Percentiles rank a stretch among this genome's conserved stretches.
phyloP scores from a whole-genome alignment of 805 yeast species.

The Candida xyloterini region DNA sequence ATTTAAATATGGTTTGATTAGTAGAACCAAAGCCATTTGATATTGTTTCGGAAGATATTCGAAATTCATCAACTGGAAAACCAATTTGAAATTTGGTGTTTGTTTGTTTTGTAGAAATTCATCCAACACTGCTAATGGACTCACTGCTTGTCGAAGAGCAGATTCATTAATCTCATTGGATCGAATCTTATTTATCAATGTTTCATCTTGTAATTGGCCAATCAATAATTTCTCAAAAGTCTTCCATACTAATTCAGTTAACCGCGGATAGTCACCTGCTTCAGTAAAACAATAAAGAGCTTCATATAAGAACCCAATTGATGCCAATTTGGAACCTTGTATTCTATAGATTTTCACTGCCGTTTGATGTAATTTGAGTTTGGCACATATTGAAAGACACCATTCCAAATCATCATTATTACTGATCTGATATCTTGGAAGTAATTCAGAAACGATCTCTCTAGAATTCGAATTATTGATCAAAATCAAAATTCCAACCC shows the following conservation, averaged over 20 bases:
- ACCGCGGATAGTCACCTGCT: conserved; percentile 55
- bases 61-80: conserved; percentile 44
- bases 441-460: conserved; percentile 49
- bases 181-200: conserved; percentile 29
- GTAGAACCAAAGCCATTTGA: conserved; percentile 47
- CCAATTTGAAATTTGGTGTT: conserved; percentile 23
- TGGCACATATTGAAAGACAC: conserved; percentile 71
- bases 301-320: conserved; percentile 43
- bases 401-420: conserved; percentile 79
- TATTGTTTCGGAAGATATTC: conserved; percentile 52
- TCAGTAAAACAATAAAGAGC: conserved; percentile 62
- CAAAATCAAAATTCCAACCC: conserved; percentile 58
- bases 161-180: conserved; percentile 38
- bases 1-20: conserved; percentile 38
- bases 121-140: conserved; percentile 67
- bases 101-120: conserved; percentile 41
- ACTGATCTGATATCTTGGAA: conserved; percentile 58
- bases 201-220: conserved; percentile 51
- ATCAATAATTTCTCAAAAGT: conserved; percentile 59
- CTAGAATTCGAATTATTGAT: conserved; percentile 43
- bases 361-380: conserved; percentile 56
- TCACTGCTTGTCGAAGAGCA: conserved; percentile 59
- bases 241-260: conserved; percentile 53
- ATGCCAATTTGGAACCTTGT: conserved; percentile 41
- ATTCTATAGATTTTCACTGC: conserved; percentile 53